A percentile compares a stretch with the other conserved stretches of the same genome.
Evolutionary conservation across 1,284 basidiomycete genomes (phyloP).

Genomic region (Austroboletus novae-zelandiae): DNA sequence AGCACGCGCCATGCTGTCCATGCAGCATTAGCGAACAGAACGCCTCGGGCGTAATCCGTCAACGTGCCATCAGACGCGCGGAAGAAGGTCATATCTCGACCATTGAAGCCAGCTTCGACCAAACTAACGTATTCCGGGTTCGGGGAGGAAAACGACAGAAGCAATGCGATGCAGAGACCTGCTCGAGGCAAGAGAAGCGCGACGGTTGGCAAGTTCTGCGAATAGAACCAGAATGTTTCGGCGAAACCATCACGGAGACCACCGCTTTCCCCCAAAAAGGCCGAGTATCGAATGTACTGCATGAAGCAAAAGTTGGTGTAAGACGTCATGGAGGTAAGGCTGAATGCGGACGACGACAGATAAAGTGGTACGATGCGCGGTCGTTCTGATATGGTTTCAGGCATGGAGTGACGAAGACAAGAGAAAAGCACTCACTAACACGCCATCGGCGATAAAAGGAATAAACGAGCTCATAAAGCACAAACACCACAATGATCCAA

Average conservation of each 20-base stretch:
- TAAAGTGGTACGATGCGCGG: conserved; percentile 80
- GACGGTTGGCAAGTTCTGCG: conserved; percentile 78
- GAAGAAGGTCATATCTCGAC: conserved; percentile 74
- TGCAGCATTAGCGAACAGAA: conserved; percentile 72
- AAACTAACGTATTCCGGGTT: conserved; percentile 47
- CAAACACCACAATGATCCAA: conserved; percentile 73
- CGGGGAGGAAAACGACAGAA: conserved; percentile 61
- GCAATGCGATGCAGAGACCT: conserved; percentile 64
- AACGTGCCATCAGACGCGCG: conserved; percentile 57
- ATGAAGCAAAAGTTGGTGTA: conserved; percentile 83
- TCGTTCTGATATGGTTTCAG: conserved; percentile 51
- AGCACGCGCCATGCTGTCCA: conserved; percentile 72
- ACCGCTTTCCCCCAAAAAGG: conserved; percentile 55
- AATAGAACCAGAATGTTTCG: conserved; percentile 75
- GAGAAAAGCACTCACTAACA: conserved; percentile 59
- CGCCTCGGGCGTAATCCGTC: conserved; percentile 68
- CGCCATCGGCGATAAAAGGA: conserved; percentile 81
- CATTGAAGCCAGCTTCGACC: conserved; percentile 45
- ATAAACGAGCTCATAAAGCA: conserved; percentile 78
- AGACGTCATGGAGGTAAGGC: conserved; percentile 69
- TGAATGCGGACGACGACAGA: conserved; percentile 73
- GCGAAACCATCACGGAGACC: conserved; percentile 64
- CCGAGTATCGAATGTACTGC: conserved; percentile 68
- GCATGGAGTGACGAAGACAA: conserved; percentile 1
- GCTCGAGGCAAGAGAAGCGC: conserved; percentile 77